phyloP scores from a whole-genome alignment of 805 yeast genomes.

The Wickerhamiella cacticola region DNA sequence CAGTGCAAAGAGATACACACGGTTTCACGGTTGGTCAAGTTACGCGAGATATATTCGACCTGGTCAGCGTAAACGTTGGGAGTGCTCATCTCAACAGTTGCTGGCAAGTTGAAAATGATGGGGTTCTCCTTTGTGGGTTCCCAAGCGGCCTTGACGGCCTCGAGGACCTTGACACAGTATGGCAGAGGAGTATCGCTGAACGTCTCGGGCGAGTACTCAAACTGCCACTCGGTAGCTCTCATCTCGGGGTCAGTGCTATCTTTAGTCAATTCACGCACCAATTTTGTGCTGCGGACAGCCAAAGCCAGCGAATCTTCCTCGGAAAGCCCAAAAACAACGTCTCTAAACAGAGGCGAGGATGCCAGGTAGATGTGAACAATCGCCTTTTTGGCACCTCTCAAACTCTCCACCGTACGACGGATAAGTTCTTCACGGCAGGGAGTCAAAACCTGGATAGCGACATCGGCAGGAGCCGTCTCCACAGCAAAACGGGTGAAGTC shows the following conservation, averaged over 20 bases:
- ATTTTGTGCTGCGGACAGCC: conserved; percentile 51
- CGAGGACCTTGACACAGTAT: conserved; percentile 53
- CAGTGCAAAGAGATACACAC: conserved; percentile 69
- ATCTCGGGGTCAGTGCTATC: conserved; percentile 31
- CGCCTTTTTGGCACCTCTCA: conserved; percentile 64
- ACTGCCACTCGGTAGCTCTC: conserved; percentile 51
- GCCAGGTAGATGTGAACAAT: conserved; percentile 68
- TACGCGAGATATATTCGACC: conserved; percentile 57
- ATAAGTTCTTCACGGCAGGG: conserved; percentile 69
- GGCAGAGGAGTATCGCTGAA: conserved; percentile 60
- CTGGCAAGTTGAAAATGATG: conserved; percentile 70
- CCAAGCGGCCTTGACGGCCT: conserved; percentile 69
- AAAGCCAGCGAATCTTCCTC: conserved; percentile 45
- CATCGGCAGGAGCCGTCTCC: conserved; percentile 63
- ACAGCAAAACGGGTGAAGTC: conserved; percentile 70
- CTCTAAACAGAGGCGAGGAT: conserved; percentile 60
- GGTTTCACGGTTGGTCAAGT: conserved; percentile 53
- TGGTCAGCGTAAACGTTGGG: conserved; percentile 80
- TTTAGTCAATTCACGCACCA: conserved; percentile 56
- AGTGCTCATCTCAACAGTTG: conserved; percentile 71
- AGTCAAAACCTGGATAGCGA: conserved; percentile 60
- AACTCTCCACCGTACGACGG: conserved; percentile 56
- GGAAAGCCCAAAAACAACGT: conserved; percentile 52
- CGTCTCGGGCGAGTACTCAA: conserved; percentile 72
- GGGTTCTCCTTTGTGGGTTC: conserved; percentile 51